Evolutionary conservation across 2,329 filamentous ascomycete species (phyloP).

Genomic region (Zymoseptoria passerinii): DNA sequence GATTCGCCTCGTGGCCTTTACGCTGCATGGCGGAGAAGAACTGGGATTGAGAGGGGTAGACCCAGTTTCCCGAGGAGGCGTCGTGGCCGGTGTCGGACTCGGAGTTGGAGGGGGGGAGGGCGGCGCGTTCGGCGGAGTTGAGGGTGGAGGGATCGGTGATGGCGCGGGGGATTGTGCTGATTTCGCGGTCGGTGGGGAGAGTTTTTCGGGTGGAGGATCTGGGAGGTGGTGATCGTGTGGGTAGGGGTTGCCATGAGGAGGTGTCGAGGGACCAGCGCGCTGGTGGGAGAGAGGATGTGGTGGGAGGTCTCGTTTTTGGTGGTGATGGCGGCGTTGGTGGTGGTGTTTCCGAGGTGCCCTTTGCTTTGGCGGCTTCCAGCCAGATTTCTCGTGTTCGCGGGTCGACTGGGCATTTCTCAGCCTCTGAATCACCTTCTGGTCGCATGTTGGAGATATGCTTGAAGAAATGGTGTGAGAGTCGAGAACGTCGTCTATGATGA

Average conservation of each 20-base stretch:
- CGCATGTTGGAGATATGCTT: slow-evolving; percentile 13
- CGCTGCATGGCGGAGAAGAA: slow-evolving; percentile 96
- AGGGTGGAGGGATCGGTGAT: slow-evolving; percentile 22
- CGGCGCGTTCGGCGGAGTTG: slow-evolving; percentile 30
- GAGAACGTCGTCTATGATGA: slow-evolving; percentile 2
- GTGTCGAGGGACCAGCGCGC: slow-evolving; percentile 5
- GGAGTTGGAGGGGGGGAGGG: slow-evolving; percentile 53
- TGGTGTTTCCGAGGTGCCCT: slow-evolving; percentile 21
- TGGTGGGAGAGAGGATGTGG: slow-evolving; percentile 17
- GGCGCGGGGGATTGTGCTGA: slow-evolving; percentile 63
- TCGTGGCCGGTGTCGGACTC: slow-evolving; percentile 71
- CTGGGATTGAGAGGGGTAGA: slow-evolving; percentile 93
- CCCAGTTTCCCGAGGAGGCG: slow-evolving; percentile 72
- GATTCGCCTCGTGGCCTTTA: slow-evolving; percentile 67
- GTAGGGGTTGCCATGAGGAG: slow-evolving; percentile 18
- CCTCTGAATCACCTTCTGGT: slow-evolving; percentile 30
- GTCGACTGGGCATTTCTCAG: slow-evolving; percentile 71
- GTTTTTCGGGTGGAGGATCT: slow-evolving; percentile 17
- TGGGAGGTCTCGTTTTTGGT: slow-evolving; percentile 14
- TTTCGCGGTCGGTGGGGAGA: slow-evolving; percentile 60
- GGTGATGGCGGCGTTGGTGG: slow-evolving; percentile 8
- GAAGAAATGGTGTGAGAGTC: background rate
- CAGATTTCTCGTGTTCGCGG: slow-evolving; percentile 81
- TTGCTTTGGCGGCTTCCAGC: slow-evolving; percentile 60
- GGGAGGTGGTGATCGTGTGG: slow-evolving; percentile 22